Conservation (phyloP, 129 eudicot genomes). For the Dittrichia graveolens region DNA sequence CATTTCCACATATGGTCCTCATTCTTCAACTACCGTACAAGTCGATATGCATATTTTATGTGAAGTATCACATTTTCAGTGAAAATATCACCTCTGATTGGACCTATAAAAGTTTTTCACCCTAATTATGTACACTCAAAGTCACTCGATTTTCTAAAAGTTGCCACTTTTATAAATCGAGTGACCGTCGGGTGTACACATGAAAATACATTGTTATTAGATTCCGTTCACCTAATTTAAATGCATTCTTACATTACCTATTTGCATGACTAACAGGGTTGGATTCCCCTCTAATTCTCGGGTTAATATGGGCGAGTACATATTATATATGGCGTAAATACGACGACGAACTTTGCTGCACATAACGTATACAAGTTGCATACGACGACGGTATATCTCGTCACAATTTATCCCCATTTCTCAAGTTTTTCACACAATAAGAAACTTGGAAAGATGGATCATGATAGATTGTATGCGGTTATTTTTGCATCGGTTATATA, state of each 20-base stretch:
- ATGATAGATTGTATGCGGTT: constrained; percentile 13
- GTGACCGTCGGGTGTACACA: no score
- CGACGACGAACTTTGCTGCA: constrained; percentile 17
- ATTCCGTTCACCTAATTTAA: background rate
- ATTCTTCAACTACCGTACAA: no score
- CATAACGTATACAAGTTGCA: constrained; percentile 24
- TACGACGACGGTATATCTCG: constrained; percentile 9
- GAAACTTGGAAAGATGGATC: constrained; percentile 25
- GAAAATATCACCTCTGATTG: no score
- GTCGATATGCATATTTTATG: no score
- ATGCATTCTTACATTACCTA: background rate
- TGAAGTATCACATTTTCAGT: no score
- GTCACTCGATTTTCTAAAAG: no score
- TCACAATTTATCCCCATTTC: constrained; percentile 17
- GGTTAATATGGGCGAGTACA: constrained; percentile 18
- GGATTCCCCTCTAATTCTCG: constrained; percentile 67
- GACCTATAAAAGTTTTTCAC: no score
- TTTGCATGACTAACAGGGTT: constrained; percentile 54
- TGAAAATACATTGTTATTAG: background rate
- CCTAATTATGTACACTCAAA: no score
- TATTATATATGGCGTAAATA: constrained; percentile 26
- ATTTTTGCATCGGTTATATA: background rate
- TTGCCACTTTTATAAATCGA: no score
- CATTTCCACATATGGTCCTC: no score
- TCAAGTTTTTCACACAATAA: constrained; percentile 1